Conservation (phyloP, 192 early-diverging fungal genomes). For the Dispira parvispora region DNA sequence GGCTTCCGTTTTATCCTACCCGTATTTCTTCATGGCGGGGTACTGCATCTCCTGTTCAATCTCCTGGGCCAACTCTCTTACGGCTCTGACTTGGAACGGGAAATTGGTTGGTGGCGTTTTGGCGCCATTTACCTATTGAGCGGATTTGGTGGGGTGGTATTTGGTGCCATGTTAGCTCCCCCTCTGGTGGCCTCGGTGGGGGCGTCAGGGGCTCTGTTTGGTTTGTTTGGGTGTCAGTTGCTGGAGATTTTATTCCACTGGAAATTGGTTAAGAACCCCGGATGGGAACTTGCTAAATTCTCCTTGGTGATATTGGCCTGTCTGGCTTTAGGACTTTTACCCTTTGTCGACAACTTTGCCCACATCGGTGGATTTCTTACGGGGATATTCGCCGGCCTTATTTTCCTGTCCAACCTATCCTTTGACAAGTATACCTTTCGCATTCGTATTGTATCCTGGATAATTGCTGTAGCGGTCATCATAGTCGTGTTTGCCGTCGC, state of each 20-base stretch:
- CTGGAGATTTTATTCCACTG: conserved; percentile 69
- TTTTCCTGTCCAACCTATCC: conserved; percentile 55
- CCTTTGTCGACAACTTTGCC: conserved; percentile 71
- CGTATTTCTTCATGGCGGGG: conserved; percentile 71
- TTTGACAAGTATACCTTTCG: conserved; percentile 26
- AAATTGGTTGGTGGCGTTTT: conserved; percentile 58
- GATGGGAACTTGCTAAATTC: conserved; percentile 48
- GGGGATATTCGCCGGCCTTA: conserved; percentile 43
- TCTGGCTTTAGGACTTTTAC: conserved; percentile 55
- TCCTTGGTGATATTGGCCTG: conserved; percentile 41
- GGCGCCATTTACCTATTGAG: conserved; percentile 50
- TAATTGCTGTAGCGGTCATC: conserved; percentile 22
- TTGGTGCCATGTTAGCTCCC: conserved; percentile 30
- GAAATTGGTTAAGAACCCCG: conserved; percentile 42
- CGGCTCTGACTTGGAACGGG: conserved; percentile 55
- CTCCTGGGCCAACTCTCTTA: conserved; percentile 48
- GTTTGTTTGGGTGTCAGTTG: conserved; percentile 58
- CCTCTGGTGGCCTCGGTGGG: conserved; percentile 36
- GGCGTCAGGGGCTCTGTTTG: conserved; percentile 39
- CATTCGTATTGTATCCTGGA: conserved; percentile 18
- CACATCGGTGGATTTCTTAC: conserved; percentile 64
- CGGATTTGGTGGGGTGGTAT: conserved; percentile 64
- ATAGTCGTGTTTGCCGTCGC: conserved; percentile 24
- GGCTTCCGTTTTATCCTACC: conserved; percentile 65
- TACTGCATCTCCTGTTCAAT: conserved; percentile 65